phyloP scores from a whole-genome alignment of 306 rosid species.

The Trifolium repens region DNA sequence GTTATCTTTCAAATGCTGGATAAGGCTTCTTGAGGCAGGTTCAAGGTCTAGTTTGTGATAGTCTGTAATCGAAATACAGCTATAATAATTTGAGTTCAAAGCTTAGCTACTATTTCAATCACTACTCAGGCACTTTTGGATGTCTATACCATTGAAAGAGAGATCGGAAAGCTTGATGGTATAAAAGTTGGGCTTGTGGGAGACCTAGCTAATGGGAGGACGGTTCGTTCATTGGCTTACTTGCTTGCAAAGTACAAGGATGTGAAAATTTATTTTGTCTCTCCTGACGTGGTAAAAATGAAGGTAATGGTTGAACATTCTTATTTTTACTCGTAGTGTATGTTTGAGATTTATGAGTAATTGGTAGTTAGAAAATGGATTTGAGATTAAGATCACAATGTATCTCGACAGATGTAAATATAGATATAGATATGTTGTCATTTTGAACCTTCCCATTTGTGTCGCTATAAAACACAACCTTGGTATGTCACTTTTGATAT shows the following conservation, averaged over 20 bases:
- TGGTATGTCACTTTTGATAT: slow-evolving; percentile 20
- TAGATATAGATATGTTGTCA: not conserved
- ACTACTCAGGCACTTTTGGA: slow-evolving; percentile 78
- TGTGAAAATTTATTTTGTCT: slow-evolving; percentile 76
- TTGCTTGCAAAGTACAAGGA: slow-evolving; percentile 78
- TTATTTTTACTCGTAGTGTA: slow-evolving; percentile 21
- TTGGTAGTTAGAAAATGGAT: slow-evolving; percentile 18
- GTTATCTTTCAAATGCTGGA: slow-evolving; percentile 26
- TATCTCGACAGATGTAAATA: not conserved
- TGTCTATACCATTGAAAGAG: slow-evolving; percentile 80
- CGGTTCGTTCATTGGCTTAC: slow-evolving; percentile 87
- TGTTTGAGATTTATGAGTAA: not conserved
- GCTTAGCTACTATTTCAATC: slow-evolving; percentile 30
- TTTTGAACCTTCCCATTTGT: slow-evolving; percentile 12
- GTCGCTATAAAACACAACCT: not conserved
- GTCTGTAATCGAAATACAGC: slow-evolving; percentile 11
- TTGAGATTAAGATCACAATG: slow-evolving; percentile 2
- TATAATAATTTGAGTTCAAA: slow-evolving; percentile 22
- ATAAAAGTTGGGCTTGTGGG: slow-evolving; percentile 85
- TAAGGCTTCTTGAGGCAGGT: slow-evolving; percentile 5
- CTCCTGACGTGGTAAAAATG: slow-evolving; percentile 85
- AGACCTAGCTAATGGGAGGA: slow-evolving; percentile 91
- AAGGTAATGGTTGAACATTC: slow-evolving; percentile 58
- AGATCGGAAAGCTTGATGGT: slow-evolving; percentile 77
- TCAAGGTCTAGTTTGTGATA: slow-evolving; percentile 23